Base-by-base conservation (phyloP, 495 filamentous ascomycete genomes). In the Rhypophila decipiens region DNA sequence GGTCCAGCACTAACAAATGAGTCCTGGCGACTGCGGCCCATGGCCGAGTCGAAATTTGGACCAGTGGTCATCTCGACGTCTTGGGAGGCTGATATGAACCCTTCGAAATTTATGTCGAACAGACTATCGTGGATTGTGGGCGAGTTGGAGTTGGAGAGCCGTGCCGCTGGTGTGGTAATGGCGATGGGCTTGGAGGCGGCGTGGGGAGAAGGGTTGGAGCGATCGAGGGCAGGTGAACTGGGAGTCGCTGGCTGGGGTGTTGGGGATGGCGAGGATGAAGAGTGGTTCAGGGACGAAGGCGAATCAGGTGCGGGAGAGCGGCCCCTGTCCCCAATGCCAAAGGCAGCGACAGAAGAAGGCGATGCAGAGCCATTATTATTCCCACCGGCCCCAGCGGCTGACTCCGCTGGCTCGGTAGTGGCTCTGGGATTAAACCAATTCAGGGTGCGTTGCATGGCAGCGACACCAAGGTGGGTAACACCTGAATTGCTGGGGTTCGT, bases 1-100 rank as follows among this genome's bases (percentile, higher is more conserved):
- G 88, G 84, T 50, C 85, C 88, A 43, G 80, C 83, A 47, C 80
- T 83, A 68, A 84, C 78, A 62, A 91, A 80, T 37, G 88, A 91
- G 61, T 90, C 87, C 65, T 90, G 72, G 58, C 74, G 70, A 60
- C 65, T 69, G 57, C 73, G 73, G 60, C 74, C 65, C 52, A 72
- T 59, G 63, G 67, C 70, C 61, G 72, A 67, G 61, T 77, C 75
- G 55, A 73, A 71, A 72, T 63, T 80, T 68, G 57, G 77, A 66
- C 68, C 80, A 70, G 67, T 80, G 68, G 74, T 83, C 76, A 71
- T 80, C 64, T 68, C 79, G 69, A 59, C 61, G 57, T 84, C 52
- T 76, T 82, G 22, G 18, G 56, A 27, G 33, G 57, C 47, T 11
- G 31, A 45, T 45, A 57, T 43, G 50, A 43, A 24, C 46, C 38